Conservation (phyloP, 257 asterid species). For the Osmanthus fragrans region DNA sequence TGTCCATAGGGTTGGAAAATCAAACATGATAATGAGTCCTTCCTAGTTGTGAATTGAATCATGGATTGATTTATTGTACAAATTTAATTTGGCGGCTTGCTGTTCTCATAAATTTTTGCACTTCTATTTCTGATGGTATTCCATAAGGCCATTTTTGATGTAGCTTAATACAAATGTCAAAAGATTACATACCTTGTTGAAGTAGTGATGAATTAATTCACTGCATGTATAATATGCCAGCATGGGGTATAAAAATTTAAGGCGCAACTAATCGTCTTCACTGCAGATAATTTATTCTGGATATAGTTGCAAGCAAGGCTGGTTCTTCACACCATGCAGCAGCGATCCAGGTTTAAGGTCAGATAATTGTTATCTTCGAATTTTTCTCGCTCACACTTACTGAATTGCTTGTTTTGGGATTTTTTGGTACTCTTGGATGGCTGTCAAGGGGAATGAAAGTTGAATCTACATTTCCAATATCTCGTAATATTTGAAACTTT, state of each 20-base stretch:
- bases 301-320: slow-evolving; percentile 89
- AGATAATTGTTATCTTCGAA: slow-evolving; percentile 12
- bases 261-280: slow-evolving; percentile 16
- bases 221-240: background rate
- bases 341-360: slow-evolving; percentile 87
- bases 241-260: slow-evolving; percentile 13
- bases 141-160: slow-evolving; percentile 8
- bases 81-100: background rate
- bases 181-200: background rate
- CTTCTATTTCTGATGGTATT: background rate
- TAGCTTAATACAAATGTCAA: slow-evolving; percentile 2
- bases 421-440: background rate
- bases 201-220: slow-evolving; percentile 3
- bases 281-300: slow-evolving; percentile 86
- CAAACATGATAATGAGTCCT: background rate
- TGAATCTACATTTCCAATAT: background rate
- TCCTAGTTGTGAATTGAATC: background rate
- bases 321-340: slow-evolving; percentile 96
- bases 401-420: background rate
- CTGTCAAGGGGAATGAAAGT: background rate
- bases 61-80: background rate
- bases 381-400: background rate
- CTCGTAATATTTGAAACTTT: background rate
- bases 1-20: background rate
- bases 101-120: background rate